Evolutionary conservation across 2,329 filamentous ascomycete genomes (phyloP).

Genomic region (Fusarium brevicatenulatum): DNA sequence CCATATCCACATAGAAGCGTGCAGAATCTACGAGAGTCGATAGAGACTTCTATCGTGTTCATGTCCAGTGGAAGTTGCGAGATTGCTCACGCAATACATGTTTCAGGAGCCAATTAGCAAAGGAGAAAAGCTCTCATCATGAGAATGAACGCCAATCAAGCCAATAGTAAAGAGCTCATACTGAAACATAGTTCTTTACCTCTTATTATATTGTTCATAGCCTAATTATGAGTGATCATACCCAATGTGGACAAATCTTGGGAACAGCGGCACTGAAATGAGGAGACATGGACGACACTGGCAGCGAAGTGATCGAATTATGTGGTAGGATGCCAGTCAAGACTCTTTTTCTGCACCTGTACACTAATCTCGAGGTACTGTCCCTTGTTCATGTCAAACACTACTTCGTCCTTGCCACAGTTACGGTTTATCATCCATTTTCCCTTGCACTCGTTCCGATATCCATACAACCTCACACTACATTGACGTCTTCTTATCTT

Average conservation of each 20-base stretch:
- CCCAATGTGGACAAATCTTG: rapidly evolving
- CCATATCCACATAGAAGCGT: neutral
- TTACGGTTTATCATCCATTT: neutral
- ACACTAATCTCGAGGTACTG: rapidly evolving
- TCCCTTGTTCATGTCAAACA: no score
- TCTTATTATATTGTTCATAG: rapidly evolving
- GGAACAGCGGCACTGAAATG: neutral
- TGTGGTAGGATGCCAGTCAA: neutral
- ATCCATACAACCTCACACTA: no score
- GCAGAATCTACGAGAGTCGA: rapidly evolving
- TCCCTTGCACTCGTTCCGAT: neutral
- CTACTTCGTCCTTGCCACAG: neutral
- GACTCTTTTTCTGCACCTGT: rapidly evolving
- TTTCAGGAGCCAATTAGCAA: no score
- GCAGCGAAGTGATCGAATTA: no score
- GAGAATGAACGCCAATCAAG: no score
- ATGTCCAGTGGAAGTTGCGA: neutral
- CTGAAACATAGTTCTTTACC: rapidly evolving
- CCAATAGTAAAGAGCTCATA: neutral
- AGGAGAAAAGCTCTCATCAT: neutral
- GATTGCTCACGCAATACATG: neutral
- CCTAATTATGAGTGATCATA: rapidly evolving
- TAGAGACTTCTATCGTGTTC: rapidly evolving
- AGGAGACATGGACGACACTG: neutral
- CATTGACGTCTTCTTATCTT: neutral